Evolutionary conservation across 768 basidiomycete species (phyloP).

Genomic region (Phanerochaete carnosa): DNA sequence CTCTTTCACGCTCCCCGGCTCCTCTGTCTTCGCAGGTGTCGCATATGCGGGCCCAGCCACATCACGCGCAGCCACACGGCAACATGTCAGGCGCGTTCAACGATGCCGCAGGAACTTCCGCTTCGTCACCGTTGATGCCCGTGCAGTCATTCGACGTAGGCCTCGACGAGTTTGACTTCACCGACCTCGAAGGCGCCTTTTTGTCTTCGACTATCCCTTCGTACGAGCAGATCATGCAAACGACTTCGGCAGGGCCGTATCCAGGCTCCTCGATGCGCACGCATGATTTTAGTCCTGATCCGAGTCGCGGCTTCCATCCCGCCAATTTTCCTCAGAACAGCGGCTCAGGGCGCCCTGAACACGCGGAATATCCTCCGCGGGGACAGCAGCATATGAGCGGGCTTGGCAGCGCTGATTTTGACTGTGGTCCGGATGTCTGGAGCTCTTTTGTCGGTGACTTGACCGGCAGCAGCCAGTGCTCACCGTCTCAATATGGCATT

Average conservation of each 20-base stretch:
- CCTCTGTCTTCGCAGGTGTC: not conserved
- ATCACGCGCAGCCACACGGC: not conserved
- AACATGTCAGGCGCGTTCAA: not conserved
- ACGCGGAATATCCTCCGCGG: not conserved
- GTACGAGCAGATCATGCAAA: conserved; percentile 12
- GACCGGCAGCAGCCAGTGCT: not conserved
- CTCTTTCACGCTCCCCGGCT: not conserved
- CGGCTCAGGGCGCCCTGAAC: not conserved
- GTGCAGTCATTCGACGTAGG: not conserved
- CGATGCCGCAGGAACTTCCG: not conserved
- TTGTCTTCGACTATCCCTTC: not conserved
- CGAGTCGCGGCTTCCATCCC: conserved; percentile 4
- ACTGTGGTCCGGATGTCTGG: not conserved
- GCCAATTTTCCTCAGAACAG: not conserved
- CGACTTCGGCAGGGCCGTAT: not conserved
- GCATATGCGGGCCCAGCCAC: conserved; percentile 6
- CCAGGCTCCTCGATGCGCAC: not conserved
- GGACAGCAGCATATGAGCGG: not conserved
- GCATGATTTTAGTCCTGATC: not conserved
- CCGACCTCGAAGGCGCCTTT: not conserved
- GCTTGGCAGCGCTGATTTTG: not conserved
- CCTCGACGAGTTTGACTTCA: not conserved
- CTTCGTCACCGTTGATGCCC: not conserved
- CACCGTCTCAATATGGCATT: not conserved
- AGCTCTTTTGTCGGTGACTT: not conserved